Base-by-base conservation (phyloP, 2,329 filamentous ascomycete species). In the Aspergillus thermomutatus region DNA sequence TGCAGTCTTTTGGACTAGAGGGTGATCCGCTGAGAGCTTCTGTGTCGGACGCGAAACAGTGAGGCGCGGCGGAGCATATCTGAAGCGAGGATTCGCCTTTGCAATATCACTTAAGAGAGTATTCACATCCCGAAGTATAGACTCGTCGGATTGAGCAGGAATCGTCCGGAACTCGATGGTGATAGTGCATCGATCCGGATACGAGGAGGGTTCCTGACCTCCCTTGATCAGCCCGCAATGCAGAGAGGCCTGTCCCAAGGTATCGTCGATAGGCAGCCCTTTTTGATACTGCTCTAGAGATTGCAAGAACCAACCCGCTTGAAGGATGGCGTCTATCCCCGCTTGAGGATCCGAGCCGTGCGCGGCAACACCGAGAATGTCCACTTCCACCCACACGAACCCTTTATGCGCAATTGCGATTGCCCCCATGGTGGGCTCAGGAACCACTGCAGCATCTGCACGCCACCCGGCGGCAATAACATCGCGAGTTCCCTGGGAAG, bases 131-230 rank as follows among this genome's bases (percentile, higher is more conserved):
- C 52, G 27, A 3, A 71, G 57, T 0, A 82, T 73, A 0, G 62
- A 61, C 3, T 75, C 65, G 0, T 67, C 56, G 0, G 76, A 77
- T 62, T 83, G 79, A 3, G 70, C 72, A 2, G 77, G 67, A 0
- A 83, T 61, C 0, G 80, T 83, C 7, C 82, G 76, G 5, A 79
- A 74, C 57, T 84, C 82, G 1, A 83, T 51, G 0, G 74, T 75
- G 19, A 83, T 68, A 0, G 71, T 79, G 65, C 81, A 82, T n/a
- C 69, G 67, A 0, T 73, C 77, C 0, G 81, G 80, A 51, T 84
- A 84, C 0, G 79, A 82, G 0, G 81, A 81, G 0, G 72, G 69
- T 51, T 83, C 82, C 53, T 83, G 79, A 0, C 81, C 80, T 1
- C 82, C 81, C 11, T 71, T 72, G 46, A 83, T 79, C 5, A 80